Evolutionary conservation across 257 asterid species (phyloP).

Genomic region (Thymus mandschuricus): DNA sequence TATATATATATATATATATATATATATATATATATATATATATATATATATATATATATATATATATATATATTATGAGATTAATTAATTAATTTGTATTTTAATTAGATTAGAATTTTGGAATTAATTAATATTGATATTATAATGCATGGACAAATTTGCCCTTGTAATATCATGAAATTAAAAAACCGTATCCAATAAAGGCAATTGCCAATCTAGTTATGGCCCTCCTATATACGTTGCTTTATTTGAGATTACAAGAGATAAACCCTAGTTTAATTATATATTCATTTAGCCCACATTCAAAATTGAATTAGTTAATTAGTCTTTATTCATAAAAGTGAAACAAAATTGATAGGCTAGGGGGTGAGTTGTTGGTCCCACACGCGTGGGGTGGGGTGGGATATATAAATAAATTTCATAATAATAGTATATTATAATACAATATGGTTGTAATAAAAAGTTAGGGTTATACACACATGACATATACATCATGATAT

Average conservation of each 20-base stretch:
- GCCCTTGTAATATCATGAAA: background rate
- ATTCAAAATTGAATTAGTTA: background rate
- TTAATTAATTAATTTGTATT: no score
- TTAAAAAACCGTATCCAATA: conserved; percentile 20
- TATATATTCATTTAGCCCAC: background rate
- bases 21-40: no score
- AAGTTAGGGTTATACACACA: background rate
- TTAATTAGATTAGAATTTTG: no score
- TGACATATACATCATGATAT: no score
- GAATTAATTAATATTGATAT: no score
- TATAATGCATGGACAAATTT: no score
- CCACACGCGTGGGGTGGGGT: conserved; percentile 24
- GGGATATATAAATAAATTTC: background rate
- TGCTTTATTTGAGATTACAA: conserved; percentile 4
- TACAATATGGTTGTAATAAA: background rate
- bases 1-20: no score
- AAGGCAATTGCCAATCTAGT: background rate
- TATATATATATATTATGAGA: no score
- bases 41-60: no score
- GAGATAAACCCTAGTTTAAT: no score
- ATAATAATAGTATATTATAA: no score
- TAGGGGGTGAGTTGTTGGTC: background rate
- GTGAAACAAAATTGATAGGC: background rate
- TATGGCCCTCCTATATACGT: conserved; percentile 5
- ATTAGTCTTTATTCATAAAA: no score